These are phyloP conservation scores for Claviceps pazoutovae DNA, from an alignment of 2,329 filamentous ascomycete species.

Conservation along the genomic window DNA sequence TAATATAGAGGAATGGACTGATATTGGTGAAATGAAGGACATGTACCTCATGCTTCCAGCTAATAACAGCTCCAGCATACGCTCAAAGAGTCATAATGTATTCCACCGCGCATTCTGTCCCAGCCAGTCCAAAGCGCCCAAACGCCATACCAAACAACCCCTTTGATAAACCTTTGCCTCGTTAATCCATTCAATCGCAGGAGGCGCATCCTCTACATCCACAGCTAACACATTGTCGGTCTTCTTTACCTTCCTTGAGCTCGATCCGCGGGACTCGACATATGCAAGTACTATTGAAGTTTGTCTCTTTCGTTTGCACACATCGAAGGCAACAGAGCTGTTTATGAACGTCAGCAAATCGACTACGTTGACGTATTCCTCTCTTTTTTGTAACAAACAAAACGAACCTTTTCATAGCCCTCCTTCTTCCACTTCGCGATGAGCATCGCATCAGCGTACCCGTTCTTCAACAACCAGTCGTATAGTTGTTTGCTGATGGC, in stretches of 20 bases:
- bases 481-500: constrained; percentile 86
- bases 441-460: constrained; percentile 84
- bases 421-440: constrained; percentile 99
- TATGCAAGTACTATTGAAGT: constrained; percentile 95
- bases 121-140: constrained; percentile 4
- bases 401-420: constrained; percentile 86
- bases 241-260: constrained; percentile 69
- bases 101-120: background rate
- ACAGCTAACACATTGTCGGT: constrained; percentile 88
- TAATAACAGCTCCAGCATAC: background rate
- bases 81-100: background rate
- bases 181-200: constrained; percentile 45
- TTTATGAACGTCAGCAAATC: constrained; percentile 19
- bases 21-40: constrained; percentile 19
- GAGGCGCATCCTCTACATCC: constrained; percentile 86
- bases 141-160: constrained; percentile 5
- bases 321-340: constrained; percentile 82
- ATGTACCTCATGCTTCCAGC: constrained; percentile 19
- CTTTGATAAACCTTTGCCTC: background rate
- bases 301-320: constrained; percentile 99
- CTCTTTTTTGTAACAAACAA: constrained; percentile 13
- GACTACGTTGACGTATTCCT: constrained; percentile 4
- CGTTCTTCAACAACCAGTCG: constrained; percentile 93
- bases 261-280: constrained; percentile 85
- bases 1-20: constrained; percentile 15